phyloP scores from a whole-genome alignment of 2,329 filamentous ascomycete genomes.

The Microsporum audouinii region DNA sequence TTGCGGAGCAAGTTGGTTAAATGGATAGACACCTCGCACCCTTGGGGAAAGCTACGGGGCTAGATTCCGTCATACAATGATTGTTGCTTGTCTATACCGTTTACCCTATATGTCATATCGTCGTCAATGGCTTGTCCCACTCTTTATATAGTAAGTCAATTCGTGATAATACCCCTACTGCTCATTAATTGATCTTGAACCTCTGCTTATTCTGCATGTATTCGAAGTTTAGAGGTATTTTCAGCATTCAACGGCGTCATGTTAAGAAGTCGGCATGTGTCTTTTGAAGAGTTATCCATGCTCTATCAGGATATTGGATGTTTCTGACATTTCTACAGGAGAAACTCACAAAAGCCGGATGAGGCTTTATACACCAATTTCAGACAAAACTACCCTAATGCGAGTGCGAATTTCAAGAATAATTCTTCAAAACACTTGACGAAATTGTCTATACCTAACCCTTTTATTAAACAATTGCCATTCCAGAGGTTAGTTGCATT shows the following conservation, averaged over 20 bases:
- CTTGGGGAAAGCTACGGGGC: not conserved
- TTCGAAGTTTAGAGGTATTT: not conserved
- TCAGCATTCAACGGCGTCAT: conserved; percentile 20
- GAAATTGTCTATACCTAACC: conserved; percentile 1
- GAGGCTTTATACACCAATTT: conserved; percentile 77
- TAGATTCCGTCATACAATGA: not conserved
- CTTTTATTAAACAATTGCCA: conserved; percentile 7
- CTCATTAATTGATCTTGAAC: not conserved
- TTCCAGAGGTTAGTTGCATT: conserved; percentile 9
- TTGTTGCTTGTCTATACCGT: not conserved
- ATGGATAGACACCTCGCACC: not conserved
- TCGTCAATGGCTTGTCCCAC: not conserved
- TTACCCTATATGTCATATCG: not conserved
- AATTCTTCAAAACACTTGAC: conserved; percentile 3
- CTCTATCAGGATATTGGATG: not conserved
- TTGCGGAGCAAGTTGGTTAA: not conserved
- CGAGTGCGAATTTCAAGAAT: conserved; percentile 25
- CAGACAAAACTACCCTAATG: conserved; percentile 68
- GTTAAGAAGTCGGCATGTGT: conserved; percentile 40
- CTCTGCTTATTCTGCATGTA: not conserved
- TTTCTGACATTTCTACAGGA: conserved; percentile 37
- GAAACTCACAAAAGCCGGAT: conserved; percentile 71
- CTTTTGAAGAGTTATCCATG: not conserved
- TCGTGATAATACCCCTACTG: not conserved
- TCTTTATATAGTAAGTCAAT: not conserved